phyloP scores from a whole-genome alignment of 805 yeast species.

The Lachancea waltii region DNA sequence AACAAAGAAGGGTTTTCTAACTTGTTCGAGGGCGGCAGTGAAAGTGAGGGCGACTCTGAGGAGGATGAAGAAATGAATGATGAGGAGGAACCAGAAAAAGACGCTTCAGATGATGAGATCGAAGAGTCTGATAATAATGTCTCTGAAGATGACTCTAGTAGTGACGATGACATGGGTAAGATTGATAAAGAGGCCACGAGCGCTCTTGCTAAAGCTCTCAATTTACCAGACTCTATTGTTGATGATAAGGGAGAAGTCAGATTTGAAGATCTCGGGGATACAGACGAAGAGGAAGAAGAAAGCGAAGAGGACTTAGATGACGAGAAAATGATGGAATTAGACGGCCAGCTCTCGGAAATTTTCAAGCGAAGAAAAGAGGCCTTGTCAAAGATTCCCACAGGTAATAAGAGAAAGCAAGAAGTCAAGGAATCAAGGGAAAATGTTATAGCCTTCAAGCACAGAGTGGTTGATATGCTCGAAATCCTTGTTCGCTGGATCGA shows the following conservation, averaged over 20 bases:
- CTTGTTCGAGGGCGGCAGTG: constrained; percentile 62
- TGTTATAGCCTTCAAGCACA: constrained; percentile 68
- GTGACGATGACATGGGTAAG: constrained; percentile 37
- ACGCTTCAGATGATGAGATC: constrained; percentile 26
- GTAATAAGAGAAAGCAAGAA: constrained; percentile 64
- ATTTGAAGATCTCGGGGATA: constrained; percentile 41
- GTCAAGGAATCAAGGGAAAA: constrained; percentile 74
- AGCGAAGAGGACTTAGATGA: constrained; percentile 88
- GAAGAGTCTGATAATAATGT: constrained; percentile 26
- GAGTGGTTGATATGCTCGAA: constrained; percentile 74
- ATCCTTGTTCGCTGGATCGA: constrained; percentile 45
- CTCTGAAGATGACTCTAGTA: constrained; percentile 27
- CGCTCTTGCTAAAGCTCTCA: constrained; percentile 65
- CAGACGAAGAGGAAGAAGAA: constrained; percentile 44
- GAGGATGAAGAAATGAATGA: constrained; percentile 30
- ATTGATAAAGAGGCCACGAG: constrained; percentile 50
- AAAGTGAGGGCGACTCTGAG: constrained; percentile 35
- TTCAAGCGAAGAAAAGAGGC: constrained; percentile 78
- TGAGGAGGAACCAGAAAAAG: constrained; percentile 30
- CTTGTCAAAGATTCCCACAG: constrained; percentile 46
- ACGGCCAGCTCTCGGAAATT: constrained; percentile 72
- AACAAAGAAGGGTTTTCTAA: constrained; percentile 73
- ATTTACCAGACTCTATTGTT: constrained; percentile 47
- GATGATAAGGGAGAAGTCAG: constrained; percentile 40
- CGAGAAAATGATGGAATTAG: constrained; percentile 93